phyloP scores from a whole-genome alignment of 371 early-diverging fungal genomes.

The Entomophthora muscae region DNA sequence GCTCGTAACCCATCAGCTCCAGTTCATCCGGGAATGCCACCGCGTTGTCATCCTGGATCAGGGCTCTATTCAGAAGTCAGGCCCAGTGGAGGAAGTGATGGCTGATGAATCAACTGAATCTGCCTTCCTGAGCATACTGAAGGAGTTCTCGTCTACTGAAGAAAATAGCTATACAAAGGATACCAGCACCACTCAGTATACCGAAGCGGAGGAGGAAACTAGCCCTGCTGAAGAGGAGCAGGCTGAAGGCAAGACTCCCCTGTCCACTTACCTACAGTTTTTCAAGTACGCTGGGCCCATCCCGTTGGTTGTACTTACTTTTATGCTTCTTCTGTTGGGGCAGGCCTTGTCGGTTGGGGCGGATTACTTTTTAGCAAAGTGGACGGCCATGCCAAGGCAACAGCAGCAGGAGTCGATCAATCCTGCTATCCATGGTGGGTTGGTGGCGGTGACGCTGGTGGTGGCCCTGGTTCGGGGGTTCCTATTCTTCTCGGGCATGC shows the following conservation, averaged over 20 bases:
- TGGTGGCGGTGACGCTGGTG: slow-evolving; percentile 16
- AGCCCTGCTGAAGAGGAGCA: slow-evolving; percentile 15
- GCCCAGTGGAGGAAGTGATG: slow-evolving; percentile 44
- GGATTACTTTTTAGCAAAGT: slow-evolving; percentile 26
- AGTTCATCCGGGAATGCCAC: slow-evolving; percentile 37
- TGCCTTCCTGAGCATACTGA: slow-evolving; percentile 13
- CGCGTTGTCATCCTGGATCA: slow-evolving; percentile 37
- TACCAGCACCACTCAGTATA: background rate
- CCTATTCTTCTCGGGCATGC: slow-evolving; percentile 16
- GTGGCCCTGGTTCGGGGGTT: slow-evolving; percentile 21
- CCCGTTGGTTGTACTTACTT: no score
- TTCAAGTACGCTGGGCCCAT: background rate
- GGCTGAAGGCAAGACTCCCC: background rate
- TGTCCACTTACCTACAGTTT: background rate
- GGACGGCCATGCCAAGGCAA: slow-evolving; percentile 9
- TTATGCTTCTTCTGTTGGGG: no score
- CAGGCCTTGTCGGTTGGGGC: slow-evolving; percentile 26
- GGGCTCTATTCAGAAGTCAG: slow-evolving; percentile 43
- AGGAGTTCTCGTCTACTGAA: slow-evolving; percentile 4
- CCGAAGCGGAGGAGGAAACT: background rate
- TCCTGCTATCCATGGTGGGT: slow-evolving; percentile 26
- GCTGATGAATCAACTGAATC: slow-evolving; percentile 22
- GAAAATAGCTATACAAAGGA: slow-evolving; percentile 26
- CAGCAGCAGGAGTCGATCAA: slow-evolving; percentile 17
- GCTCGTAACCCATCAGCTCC: slow-evolving; percentile 38